These are phyloP conservation scores for Pichia sp. DNA, from an alignment of 1,139 yeast species.

Conservation along the genomic window DNA sequence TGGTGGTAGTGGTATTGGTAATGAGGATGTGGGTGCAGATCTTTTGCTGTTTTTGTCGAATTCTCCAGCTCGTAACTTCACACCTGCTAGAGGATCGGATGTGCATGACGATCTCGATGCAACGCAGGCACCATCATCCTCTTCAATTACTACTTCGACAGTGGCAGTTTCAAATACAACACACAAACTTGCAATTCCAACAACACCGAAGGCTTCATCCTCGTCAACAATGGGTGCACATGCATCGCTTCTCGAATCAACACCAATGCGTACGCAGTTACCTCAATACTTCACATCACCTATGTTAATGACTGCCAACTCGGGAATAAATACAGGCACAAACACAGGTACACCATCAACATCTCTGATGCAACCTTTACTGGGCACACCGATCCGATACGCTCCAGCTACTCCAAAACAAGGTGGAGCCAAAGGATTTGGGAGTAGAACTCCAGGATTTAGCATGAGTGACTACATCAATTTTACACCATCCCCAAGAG, in stretches of 20 bases:
- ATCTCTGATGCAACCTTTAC: conserved; percentile 12
- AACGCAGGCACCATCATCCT: not conserved
- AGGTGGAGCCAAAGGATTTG: conserved; percentile 2
- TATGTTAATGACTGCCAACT: too few relatives aligned
- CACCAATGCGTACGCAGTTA: conserved; percentile 18
- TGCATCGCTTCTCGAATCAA: too few relatives aligned
- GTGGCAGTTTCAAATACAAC: too few relatives aligned
- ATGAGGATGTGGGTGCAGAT: conserved; percentile 75
- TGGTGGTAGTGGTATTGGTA: not conserved
- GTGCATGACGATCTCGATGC: not conserved
- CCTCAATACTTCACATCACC: conserved; percentile 11
- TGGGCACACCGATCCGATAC: conserved; percentile 17
- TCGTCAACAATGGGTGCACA: too few relatives aligned
- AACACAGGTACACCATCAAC: too few relatives aligned
- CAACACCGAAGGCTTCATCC: conserved; percentile 26
- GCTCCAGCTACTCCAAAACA: conserved; percentile 23
- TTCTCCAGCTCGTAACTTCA: conserved; percentile 67
- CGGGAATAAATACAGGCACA: too few relatives aligned
- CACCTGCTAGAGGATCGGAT: too few relatives aligned
- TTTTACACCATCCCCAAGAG: conserved; percentile 64
- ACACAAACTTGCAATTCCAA: conserved; percentile 17
- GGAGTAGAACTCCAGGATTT: conserved; percentile 58
- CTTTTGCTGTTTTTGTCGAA: conserved; percentile 75
- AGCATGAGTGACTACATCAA: conserved; percentile 79
- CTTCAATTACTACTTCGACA: too few relatives aligned